These are phyloP conservation scores for Exophiala lecanii-corni DNA, from an alignment of 2,329 filamentous ascomycete species.

Conservation along the genomic window DNA sequence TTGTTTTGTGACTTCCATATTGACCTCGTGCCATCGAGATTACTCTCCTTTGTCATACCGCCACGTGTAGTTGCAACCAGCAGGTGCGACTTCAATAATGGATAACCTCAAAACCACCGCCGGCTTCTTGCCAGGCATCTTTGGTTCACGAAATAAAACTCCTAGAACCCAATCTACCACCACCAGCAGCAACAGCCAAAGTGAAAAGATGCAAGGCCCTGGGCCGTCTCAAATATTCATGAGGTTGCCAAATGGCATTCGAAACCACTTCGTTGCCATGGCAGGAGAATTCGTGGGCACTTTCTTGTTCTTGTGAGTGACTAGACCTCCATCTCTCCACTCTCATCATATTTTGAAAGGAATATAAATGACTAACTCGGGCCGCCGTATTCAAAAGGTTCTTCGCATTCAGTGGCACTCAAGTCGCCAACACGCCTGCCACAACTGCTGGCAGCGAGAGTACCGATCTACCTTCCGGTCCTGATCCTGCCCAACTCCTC, in stretches of 20 bases:
- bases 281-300: conserved; percentile 52
- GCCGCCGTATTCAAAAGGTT: no score
- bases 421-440: conserved; percentile 41
- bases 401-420: conserved; percentile 46
- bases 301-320: conserved; percentile 38
- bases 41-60: no score
- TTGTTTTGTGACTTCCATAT: no score
- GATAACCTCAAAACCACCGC: conserved; percentile 20
- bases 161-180: conserved; percentile 11
- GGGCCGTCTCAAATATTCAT: conserved; percentile 15
- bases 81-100: conserved; percentile 13
- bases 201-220: conserved; percentile 21
- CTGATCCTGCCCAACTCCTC: conserved; percentile 36
- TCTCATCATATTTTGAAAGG: background rate
- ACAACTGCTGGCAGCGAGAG: conserved; percentile 29
- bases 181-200: conserved; percentile 7
- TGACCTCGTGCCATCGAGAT: no score
- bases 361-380: no score
- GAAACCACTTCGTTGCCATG: conserved; percentile 45
- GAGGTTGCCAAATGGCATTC: conserved; percentile 31
- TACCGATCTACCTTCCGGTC: conserved; percentile 24
- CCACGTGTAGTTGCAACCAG: background rate
- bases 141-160: conserved; percentile 9
- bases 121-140: conserved; percentile 24
- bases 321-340: background rate